phyloP scores from a whole-genome alignment of 2,329 filamentous ascomycete species.

The Fusarium floridanum region DNA sequence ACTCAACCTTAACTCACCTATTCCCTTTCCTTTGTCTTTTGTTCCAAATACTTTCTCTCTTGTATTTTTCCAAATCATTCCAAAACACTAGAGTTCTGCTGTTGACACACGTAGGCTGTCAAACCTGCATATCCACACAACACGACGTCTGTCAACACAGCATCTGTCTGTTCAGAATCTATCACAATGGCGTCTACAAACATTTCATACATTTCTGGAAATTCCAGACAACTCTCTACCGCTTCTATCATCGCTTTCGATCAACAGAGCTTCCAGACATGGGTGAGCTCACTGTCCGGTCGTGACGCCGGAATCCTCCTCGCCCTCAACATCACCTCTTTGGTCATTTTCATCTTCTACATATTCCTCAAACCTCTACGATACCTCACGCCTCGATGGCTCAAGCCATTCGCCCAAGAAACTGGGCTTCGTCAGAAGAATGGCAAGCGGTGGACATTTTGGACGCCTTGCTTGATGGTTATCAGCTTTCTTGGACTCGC shows the following conservation, averaged over 20 bases:
- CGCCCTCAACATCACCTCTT: conserved; percentile 42
- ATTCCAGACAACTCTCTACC: conserved; percentile 26
- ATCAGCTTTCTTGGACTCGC: conserved; percentile 53
- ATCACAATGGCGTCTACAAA: background rate
- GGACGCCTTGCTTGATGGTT: conserved; percentile 53
- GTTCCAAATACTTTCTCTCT: background rate
- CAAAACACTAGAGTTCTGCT: background rate
- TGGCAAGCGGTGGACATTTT: conserved; percentile 54
- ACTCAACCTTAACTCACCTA: background rate
- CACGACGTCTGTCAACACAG: background rate
- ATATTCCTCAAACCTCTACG: conserved; percentile 43
- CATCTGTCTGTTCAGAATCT: background rate
- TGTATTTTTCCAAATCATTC: background rate
- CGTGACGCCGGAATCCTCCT: conserved; percentile 37
- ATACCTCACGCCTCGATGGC: conserved; percentile 55
- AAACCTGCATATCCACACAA: background rate
- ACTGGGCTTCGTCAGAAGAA: conserved; percentile 39
- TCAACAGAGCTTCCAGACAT: background rate
- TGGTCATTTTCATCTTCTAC: conserved; percentile 49
- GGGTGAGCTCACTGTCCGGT: conserved; percentile 13
- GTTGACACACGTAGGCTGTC: background rate
- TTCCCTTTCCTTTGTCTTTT: background rate
- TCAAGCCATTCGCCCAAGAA: conserved; percentile 60
- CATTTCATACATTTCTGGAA: conserved; percentile 23
- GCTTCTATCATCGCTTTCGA: background rate